These are phyloP conservation scores for Eucalyptus pumila DNA, from an alignment of 345 rosid species.

Conservation along the genomic window DNA sequence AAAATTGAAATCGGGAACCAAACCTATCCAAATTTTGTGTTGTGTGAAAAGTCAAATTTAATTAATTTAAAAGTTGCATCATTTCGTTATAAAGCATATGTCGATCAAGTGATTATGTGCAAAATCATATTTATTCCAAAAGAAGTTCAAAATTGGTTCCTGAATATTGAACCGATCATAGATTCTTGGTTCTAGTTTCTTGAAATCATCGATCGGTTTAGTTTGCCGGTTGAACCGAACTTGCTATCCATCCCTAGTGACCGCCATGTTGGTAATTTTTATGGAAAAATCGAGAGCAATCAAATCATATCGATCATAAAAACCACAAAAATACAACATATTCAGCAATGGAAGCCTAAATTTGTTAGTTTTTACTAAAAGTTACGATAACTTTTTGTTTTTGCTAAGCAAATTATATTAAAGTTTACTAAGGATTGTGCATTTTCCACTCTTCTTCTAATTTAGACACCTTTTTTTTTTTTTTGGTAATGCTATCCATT, in stretches of 20 bases:
- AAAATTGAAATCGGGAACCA: too few relatives aligned
- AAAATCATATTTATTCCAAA: too few relatives aligned
- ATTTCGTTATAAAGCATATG: too few relatives aligned
- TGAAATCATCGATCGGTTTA: not conserved
- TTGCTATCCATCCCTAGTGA: not conserved
- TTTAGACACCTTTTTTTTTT: not conserved
- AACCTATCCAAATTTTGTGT: too few relatives aligned
- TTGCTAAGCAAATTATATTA: not conserved
- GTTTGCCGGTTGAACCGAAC: not conserved
- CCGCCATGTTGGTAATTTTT: not conserved
- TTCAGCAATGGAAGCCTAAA: not conserved
- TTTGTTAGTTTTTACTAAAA: not conserved
- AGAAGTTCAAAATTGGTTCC: not conserved
- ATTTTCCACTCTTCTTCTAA: not conserved
- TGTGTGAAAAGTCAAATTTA: too few relatives aligned
- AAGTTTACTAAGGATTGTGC: not conserved
- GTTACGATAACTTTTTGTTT: not conserved
- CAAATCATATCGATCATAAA: not conserved
- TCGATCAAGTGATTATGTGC: too few relatives aligned
- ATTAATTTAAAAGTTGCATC: too few relatives aligned
- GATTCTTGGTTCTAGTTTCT: not conserved
- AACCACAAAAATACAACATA: not conserved
- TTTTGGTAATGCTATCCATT: not conserved
- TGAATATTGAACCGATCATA: not conserved
- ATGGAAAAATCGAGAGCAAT: not conserved